phyloP scores from a whole-genome alignment of 2,329 filamentous ascomycete species.

The Amylocarpus encephaloides region DNA sequence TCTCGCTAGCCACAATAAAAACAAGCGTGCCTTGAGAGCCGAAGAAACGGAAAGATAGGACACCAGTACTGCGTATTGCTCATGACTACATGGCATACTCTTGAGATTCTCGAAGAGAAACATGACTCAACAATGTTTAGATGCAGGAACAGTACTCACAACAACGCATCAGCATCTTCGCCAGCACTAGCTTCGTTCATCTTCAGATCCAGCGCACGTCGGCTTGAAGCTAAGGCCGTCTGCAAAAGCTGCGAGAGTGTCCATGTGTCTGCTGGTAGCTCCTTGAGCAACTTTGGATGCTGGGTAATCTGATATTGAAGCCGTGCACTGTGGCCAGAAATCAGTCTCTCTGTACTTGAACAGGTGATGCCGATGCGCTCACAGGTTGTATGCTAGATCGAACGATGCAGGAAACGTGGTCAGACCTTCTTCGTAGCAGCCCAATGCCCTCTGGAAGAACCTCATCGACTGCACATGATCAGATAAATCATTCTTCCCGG shows the following conservation, averaged over 20 bases:
- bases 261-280: slow-evolving; percentile 47
- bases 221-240: slow-evolving; percentile 57
- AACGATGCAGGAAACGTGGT: slow-evolving; percentile 54
- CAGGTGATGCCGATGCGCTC: slow-evolving; percentile 24
- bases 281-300: slow-evolving; percentile 53
- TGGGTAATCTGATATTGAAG: slow-evolving; percentile 65
- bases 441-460: slow-evolving; percentile 58
- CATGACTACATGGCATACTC: too few relatives aligned
- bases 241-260: slow-evolving; percentile 42
- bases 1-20: too few relatives aligned
- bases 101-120: too few relatives aligned
- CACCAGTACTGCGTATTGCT: too few relatives aligned
- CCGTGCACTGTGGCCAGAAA: slow-evolving; percentile 45
- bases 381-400: slow-evolving; percentile 73
- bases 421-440: slow-evolving; percentile 59
- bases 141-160: slow-evolving; percentile 33
- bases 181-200: slow-evolving; percentile 37
- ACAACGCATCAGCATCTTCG: slow-evolving; percentile 54
- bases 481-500: slow-evolving; percentile 7
- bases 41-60: too few relatives aligned
- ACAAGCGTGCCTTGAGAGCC: too few relatives aligned
- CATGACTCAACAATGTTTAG: background rate
- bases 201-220: slow-evolving; percentile 52
- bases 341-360: slow-evolving; percentile 5
- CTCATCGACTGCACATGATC: slow-evolving; percentile 30